A percentile compares a stretch with the other conserved stretches of the same genome.
Evolutionary conservation across 352 stramenopile genomes (phyloP).

Genomic region (Globisporangium middletonii): DNA sequence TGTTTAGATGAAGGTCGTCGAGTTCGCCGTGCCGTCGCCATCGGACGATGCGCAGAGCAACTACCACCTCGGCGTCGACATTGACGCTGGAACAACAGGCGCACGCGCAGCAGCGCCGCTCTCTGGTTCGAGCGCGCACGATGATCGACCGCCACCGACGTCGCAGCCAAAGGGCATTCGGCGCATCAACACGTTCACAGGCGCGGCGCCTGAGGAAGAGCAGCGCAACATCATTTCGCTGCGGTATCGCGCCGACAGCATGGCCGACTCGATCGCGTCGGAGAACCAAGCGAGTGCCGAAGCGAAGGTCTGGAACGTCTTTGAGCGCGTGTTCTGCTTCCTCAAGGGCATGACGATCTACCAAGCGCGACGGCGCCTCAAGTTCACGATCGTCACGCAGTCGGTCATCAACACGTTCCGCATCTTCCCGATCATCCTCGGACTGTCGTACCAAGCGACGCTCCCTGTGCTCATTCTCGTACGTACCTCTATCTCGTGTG

Average conservation of each 20-base stretch:
- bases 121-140: slow-evolving; percentile 5
- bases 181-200: slow-evolving; percentile 68
- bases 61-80: slow-evolving; percentile 63
- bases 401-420: slow-evolving; percentile 74
- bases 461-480: slow-evolving; percentile 79
- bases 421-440: slow-evolving; percentile 84
- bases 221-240: slow-evolving; percentile 85
- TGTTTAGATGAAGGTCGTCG: slow-evolving; percentile 40
- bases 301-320: slow-evolving; percentile 69
- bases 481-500: slow-evolving; percentile 15
- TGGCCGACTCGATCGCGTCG: slow-evolving; percentile 74
- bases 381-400: slow-evolving; percentile 87
- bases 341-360: slow-evolving; percentile 88
- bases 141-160: slow-evolving; percentile 9
- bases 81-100: slow-evolving; percentile 10
- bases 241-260: slow-evolving; percentile 77
- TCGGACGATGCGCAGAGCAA: slow-evolving; percentile 37
- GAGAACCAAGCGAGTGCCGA: slow-evolving; percentile 53
- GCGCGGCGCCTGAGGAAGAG: slow-evolving; percentile 54
- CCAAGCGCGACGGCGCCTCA: slow-evolving; percentile 65
- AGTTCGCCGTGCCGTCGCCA: slow-evolving; percentile 67
- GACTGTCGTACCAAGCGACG: slow-evolving; percentile 77
- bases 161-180: slow-evolving; percentile 35
- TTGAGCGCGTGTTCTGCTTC: slow-evolving; percentile 85
- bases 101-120: neutral